Evolutionary conservation across 441 rosid species (phyloP).

Genomic region (Corymbia calophylla): DNA sequence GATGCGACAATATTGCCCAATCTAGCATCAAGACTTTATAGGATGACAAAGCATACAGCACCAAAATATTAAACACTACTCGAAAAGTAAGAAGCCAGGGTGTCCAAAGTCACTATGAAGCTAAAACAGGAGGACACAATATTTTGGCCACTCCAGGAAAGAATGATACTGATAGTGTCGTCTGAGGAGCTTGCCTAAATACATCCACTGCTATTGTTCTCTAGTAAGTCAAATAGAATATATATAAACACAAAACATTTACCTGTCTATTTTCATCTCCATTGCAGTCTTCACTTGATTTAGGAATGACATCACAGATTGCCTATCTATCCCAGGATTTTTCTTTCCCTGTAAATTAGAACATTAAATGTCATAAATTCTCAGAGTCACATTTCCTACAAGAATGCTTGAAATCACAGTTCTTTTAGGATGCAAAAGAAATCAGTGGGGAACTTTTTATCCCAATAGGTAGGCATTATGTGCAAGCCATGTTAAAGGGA

Average conservation of each 20-base stretch:
- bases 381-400: background rate
- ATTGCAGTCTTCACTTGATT: slow-evolving; percentile 27
- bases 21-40: background rate
- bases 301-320: slow-evolving; percentile 26
- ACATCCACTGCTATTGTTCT: background rate
- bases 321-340: slow-evolving; percentile 35
- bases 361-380: background rate
- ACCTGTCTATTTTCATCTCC: slow-evolving; percentile 48
- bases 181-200: background rate
- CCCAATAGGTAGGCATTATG: background rate
- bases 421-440: background rate
- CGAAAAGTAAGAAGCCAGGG: background rate
- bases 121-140: background rate
- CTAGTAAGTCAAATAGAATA: background rate
- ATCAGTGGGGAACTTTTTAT: too few relatives aligned
- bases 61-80: background rate
- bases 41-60: background rate
- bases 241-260: background rate
- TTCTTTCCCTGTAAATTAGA: slow-evolving; percentile 33
- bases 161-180: background rate
- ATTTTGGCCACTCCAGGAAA: background rate
- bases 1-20: background rate
- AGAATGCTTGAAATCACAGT: background rate
- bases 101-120: background rate
- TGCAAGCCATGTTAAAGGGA: background rate